These are phyloP conservation scores for Sphagnum fallax DNA, from an alignment of 228 moss, liverwort and hornwort genomes.

Conservation along the genomic window DNA sequence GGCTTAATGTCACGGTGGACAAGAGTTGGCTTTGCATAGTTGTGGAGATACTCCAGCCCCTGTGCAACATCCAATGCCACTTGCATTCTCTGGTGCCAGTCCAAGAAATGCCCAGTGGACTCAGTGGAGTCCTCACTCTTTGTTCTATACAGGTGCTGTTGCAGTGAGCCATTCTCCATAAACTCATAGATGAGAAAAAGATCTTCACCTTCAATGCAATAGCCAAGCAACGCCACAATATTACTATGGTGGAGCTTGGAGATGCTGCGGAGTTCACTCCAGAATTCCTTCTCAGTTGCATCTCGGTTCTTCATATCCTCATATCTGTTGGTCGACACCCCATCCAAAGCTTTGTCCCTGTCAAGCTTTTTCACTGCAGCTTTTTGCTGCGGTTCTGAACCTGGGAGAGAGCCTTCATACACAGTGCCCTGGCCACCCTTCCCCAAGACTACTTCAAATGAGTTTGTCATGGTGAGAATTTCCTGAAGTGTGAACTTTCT, in stretches of 20 bases:
- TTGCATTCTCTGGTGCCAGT: constrained; percentile 40
- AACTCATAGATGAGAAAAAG: neutral
- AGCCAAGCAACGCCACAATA: neutral
- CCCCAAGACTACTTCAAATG: constrained; percentile 34
- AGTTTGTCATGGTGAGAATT: constrained; percentile 30
- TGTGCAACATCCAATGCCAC: constrained; percentile 49
- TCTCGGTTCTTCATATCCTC: neutral
- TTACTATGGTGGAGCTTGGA: constrained; percentile 1
- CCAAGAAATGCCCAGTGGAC: constrained; percentile 4
- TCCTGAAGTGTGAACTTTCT: constrained; percentile 33
- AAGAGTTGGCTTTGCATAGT: constrained; percentile 37
- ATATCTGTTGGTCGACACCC: no score
- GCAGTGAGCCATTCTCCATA: neutral
- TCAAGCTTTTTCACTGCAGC: constrained; percentile 42
- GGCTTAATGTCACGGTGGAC: constrained; percentile 54
- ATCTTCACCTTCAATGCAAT: neutral
- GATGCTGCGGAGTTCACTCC: neutral
- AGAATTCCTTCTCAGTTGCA: neutral
- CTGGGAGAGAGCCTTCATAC: constrained; percentile 27
- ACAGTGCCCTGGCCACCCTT: constrained; percentile 52
- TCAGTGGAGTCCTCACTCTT: neutral
- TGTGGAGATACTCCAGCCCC: constrained; percentile 45
- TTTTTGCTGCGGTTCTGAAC: constrained; percentile 12
- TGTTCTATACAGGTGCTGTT: neutral
- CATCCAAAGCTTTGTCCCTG: constrained; percentile 7